A percentile compares a stretch with the other conserved stretches of the same genome.
Conservation (phyloP, 129 eudicot species). For the Tagetes erecta region DNA sequence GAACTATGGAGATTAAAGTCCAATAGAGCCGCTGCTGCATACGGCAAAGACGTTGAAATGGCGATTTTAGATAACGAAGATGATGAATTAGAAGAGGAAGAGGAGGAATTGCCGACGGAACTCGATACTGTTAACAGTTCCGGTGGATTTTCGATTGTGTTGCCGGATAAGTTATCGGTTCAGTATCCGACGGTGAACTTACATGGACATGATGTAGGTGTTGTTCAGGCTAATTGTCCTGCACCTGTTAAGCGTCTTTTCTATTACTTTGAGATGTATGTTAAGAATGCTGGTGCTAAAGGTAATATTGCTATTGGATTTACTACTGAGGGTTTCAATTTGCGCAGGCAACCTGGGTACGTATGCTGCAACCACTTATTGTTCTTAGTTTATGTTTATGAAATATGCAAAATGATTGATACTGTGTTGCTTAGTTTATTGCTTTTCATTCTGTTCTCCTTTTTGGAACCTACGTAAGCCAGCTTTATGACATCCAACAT, state of each 20-base stretch:
- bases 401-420: background rate
- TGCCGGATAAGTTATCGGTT: conserved; percentile 75
- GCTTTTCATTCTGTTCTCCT: background rate
- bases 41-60: conserved; percentile 19
- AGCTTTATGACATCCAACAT: background rate
- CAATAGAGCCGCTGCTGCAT: conserved; percentile 31
- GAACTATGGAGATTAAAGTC: conserved; percentile 55
- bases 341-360: conserved; percentile 94
- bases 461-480: background rate
- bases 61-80: conserved; percentile 22
- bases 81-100: conserved; percentile 33
- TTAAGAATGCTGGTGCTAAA: conserved; percentile 79
- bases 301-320: conserved; percentile 86
- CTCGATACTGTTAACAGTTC: conserved; percentile 76
- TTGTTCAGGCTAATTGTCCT: conserved; percentile 73
- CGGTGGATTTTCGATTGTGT: conserved; percentile 73
- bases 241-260: conserved; percentile 72
- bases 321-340: conserved; percentile 58
- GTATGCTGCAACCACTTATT: background rate
- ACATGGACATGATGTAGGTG: conserved; percentile 98
- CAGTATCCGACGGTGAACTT: conserved; percentile 56
- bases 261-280: conserved; percentile 79
- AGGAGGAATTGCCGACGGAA: conserved; percentile 52
- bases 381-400: background rate
- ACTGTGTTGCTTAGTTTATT: background rate